Conservation (phyloP, 192 early-diverging fungal genomes). For the Rhizophagus prolifer region DNA sequence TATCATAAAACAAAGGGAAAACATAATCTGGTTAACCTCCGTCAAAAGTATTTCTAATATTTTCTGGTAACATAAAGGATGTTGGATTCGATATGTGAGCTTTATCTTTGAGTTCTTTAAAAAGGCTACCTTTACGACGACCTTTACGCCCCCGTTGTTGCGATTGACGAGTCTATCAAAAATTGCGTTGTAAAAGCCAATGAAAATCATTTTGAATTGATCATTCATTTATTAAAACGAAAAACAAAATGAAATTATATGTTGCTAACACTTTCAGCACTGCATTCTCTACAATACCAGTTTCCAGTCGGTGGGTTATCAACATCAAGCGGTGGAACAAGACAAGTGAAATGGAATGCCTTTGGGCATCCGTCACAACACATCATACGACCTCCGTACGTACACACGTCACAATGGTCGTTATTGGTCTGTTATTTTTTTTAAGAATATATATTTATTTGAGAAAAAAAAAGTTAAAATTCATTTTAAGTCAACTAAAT, state of each 20-base stretch:
- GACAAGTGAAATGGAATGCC: slow-evolving; percentile 45
- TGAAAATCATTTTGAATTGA: no score
- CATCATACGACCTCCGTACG: slow-evolving; percentile 37
- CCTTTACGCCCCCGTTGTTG: not conserved
- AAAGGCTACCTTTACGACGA: not conserved
- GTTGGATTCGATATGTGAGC: slow-evolving; percentile 7
- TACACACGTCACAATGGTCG: slow-evolving; percentile 40
- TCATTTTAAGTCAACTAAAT: no score
- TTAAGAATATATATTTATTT: not conserved
- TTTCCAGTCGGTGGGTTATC: slow-evolving; percentile 35
- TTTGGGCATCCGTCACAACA: slow-evolving; percentile 44
- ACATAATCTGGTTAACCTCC: not conserved
- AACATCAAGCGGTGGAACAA: slow-evolving; percentile 38
- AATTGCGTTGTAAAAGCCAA: not conserved
- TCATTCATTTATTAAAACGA: no score
- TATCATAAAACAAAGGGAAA: not conserved
- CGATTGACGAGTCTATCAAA: not conserved
- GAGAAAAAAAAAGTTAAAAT: not conserved
- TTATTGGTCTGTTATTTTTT: slow-evolving; percentile 29
- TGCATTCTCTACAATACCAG: slow-evolving; percentile 44
- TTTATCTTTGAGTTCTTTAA: slow-evolving; percentile 12
- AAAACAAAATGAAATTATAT: not conserved
- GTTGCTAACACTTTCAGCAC: slow-evolving; percentile 31
- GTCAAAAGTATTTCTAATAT: slow-evolving; percentile 17
- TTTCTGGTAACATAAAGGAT: slow-evolving; percentile 1